Base-by-base conservation (phyloP, 2,329 filamentous ascomycete genomes). In the Anthostomella pinea region DNA sequence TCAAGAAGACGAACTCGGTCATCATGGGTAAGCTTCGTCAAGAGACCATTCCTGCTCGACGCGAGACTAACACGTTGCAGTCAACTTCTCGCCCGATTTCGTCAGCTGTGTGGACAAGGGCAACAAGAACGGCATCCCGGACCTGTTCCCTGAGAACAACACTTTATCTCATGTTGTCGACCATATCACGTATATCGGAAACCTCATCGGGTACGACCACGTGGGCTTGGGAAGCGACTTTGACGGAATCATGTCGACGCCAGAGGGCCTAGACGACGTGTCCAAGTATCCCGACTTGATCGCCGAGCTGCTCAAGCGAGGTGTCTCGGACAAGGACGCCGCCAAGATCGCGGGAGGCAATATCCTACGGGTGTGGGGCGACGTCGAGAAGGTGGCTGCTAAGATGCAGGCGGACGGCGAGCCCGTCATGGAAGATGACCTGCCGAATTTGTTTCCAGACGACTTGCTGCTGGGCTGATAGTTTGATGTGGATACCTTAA, bases 221-320 rank as follows among this genome's bases (percentile, higher is more conserved):
- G 88, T 96, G 11, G 91, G 90, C 0, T 64, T 96, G 13, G 91
- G 91, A 0, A 89, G 85, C 34, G 91, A 97, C 60, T 96, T 90
- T 58, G 90, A 96, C 58, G 91, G 79, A 7, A 90, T 90, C 38
- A 56, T 60, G 1, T 60, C 52, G 1, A 81, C 81, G 4, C 88
- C 90, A 0, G 59, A 68, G 35, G 91, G 90, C 0, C 63, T 97
- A 30, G 87, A 93, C 23, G 89, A 95, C 59, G 88, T 95, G 6
- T 81, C 82, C 31, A 87, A 87, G 57, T 95, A 84, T 53, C 90
- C 89, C 0, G 77, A 83, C 38, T 65, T 96, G 28, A 76, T 96
- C 7, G 80, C 78, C 3, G 85, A 88, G 62, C 63, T 96, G 40
- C 65, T 95, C 47, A 70, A 70, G 31, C 74, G 82, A 25, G 88